Evolutionary conservation across 768 basidiomycete species (phyloP), one percentile per base, ranked within the genome.

Genomic region (Hydnomerulius pinastri): DNA sequence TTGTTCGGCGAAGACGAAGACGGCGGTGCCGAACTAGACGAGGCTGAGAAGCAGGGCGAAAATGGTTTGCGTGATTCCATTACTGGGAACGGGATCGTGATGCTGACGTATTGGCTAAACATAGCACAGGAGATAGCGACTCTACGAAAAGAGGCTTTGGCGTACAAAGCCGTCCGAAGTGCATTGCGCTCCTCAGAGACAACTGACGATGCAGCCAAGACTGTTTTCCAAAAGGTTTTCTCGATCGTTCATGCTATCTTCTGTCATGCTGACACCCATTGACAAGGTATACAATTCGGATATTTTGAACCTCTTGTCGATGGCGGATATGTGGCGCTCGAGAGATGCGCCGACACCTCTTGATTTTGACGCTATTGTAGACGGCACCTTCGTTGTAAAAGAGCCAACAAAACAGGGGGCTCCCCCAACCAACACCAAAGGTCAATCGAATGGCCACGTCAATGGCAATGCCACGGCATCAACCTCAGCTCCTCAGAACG

Each of bases 301-400:
- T 60, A 92, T 98, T 58, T 78, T 80, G 43, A 92, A 96, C 48
- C 77, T 99, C 0, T 75, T 99, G 25, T 82, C 80, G 15, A 99
- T 99, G 97, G 71, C 82, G 12, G 97, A 98, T 60, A 98, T 99
- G 94, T 99, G 97, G 97, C 85, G 85, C 27, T 81, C 87, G 6
- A 81, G 96, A 33, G 81, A 85, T n/a, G 87, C 87, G 44, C 97
- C 97, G 1, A 81, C 79, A 0, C 86, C 95, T 1, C 79, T 99
- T 23, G 84, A 90, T 51, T 93, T 86, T 60, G 84, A 89, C n/a
- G 68, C 72, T 3, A 92, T 98, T 57, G 66, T 83, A 58, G 70
- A 82, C 15, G 85, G 77, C 5, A 75, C 78, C 1, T 92, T 92
- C 60, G 63, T 70, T 11, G 68, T 79, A 17, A 73, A 69, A 45